These are phyloP conservation scores for Dipteronia dyeriana DNA, from an alignment of 345 rosid species.

Conservation along the genomic window DNA sequence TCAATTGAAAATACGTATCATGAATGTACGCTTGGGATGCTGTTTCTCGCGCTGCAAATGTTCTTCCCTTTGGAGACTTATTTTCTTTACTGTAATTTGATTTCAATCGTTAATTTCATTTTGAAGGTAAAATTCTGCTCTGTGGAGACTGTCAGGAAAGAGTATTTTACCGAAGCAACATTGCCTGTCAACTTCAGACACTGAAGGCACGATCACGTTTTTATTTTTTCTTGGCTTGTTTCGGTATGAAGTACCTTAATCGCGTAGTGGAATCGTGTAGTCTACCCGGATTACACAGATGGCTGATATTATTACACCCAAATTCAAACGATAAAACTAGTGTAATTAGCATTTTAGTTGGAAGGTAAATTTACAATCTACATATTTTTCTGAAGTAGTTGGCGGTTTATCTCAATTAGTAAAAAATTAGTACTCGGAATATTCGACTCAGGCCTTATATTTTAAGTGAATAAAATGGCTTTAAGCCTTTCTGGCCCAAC, in stretches of 20 bases:
- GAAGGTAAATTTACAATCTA: too few species aligned
- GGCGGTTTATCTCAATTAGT: too few species aligned
- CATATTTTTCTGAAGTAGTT: too few species aligned
- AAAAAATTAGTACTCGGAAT: too few species aligned
- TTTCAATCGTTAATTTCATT: conserved; percentile 11
- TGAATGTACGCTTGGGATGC: not conserved
- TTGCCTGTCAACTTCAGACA: conserved; percentile 56
- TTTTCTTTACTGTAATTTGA: not conserved
- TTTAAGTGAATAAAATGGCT: too few species aligned
- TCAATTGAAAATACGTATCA: not conserved
- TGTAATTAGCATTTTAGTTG: too few species aligned
- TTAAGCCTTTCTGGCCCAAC: too few species aligned
- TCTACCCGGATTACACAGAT: not conserved
- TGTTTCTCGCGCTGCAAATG: not conserved
- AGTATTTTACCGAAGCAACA: conserved; percentile 81
- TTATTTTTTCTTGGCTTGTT: not conserved
- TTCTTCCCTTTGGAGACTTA: too few species aligned
- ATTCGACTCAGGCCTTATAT: too few species aligned
- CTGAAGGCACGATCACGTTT: conserved; percentile 22
- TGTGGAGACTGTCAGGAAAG: conserved; percentile 57
- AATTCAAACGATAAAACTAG: too few species aligned
- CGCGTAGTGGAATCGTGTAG: not conserved
- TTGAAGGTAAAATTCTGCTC: conserved; percentile 83
- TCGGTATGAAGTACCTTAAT: not conserved
- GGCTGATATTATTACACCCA: too few species aligned